These are phyloP conservation scores for Taphrina populina DNA, from an alignment of 1,139 yeast genomes.

Conservation along the genomic window DNA sequence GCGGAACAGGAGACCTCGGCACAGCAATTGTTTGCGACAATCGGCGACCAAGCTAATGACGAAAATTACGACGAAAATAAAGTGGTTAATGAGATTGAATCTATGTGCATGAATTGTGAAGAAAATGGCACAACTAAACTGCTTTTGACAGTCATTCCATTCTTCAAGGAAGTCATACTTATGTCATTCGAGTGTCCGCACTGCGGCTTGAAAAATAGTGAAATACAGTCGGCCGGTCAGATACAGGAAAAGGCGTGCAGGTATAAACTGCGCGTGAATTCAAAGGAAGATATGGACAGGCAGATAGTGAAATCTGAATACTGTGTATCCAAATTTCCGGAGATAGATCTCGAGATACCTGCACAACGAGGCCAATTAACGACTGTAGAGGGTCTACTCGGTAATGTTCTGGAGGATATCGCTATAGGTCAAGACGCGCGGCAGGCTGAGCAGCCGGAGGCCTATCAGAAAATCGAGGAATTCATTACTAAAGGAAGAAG, in stretches of 20 bases:
- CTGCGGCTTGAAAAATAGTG: conserved; percentile 87
- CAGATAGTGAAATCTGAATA: conserved; percentile 90
- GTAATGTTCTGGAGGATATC: conserved; percentile 82
- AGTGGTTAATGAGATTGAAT: conserved; percentile 62
- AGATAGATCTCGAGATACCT: conserved; percentile 91
- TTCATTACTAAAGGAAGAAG: conserved; percentile 62
- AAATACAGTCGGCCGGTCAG: conserved; percentile 88
- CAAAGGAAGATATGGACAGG: conserved; percentile 73
- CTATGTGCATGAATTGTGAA: conserved; percentile 94
- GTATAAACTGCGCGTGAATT: conserved; percentile 69
- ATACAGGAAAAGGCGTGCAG: conserved; percentile 71
- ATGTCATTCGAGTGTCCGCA: conserved; percentile 97
- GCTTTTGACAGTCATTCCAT: conserved; percentile 85
- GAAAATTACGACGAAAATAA: conserved; percentile 22
- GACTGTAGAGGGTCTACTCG: conserved; percentile 82
- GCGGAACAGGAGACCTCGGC: conserved; percentile 18
- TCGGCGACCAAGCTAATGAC: conserved; percentile 28
- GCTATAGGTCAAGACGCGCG: conserved; percentile 77
- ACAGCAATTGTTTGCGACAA: conserved; percentile 21
- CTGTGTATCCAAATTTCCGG: conserved; percentile 76
- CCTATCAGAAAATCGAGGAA: conserved; percentile 69
- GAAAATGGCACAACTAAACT: conserved; percentile 79
- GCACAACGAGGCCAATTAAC: conserved; percentile 92
- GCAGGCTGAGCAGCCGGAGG: conserved; percentile 67
- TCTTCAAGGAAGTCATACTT: conserved; percentile 81